Conservation (phyloP, 345 rosid species). For the Psidium guajava region DNA sequence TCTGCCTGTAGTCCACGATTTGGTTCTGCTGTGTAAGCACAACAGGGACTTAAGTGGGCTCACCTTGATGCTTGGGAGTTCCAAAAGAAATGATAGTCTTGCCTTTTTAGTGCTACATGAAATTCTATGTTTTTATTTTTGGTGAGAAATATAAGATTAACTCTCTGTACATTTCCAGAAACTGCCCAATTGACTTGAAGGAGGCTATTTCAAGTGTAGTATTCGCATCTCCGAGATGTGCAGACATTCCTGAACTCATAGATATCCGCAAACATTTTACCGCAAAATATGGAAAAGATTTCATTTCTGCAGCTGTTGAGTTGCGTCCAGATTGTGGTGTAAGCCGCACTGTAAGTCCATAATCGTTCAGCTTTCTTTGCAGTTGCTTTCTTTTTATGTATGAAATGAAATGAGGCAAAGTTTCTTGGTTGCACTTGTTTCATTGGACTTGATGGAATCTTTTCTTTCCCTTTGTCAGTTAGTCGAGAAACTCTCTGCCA, state of each 20-base stretch:
- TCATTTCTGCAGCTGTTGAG: slow-evolving; percentile 57
- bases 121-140: background rate
- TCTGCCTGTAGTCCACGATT: background rate
- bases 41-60: background rate
- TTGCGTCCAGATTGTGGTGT: slow-evolving; percentile 83
- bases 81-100: background rate
- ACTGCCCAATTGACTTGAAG: slow-evolving; percentile 86
- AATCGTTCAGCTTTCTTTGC: background rate
- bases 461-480: slow-evolving; percentile 24
- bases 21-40: background rate
- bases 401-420: background rate
- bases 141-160: background rate
- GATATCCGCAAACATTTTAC: slow-evolving; percentile 64
- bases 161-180: slow-evolving; percentile 23
- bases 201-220: slow-evolving; percentile 71
- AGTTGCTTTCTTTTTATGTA: background rate
- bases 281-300: slow-evolving; percentile 88
- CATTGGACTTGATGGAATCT: background rate
- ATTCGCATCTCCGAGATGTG: slow-evolving; percentile 76
- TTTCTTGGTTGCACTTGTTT: background rate
- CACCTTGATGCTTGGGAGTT: background rate
- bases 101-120: background rate
- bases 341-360: slow-evolving; percentile 57
- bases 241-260: slow-evolving; percentile 63
- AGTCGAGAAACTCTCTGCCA: slow-evolving; percentile 71